Percentiles rank a stretch among this genome's conserved stretches.
Evolutionary conservation across 352 stramenopile species (phyloP).

Genomic region (Phytopythium montanum): DNA sequence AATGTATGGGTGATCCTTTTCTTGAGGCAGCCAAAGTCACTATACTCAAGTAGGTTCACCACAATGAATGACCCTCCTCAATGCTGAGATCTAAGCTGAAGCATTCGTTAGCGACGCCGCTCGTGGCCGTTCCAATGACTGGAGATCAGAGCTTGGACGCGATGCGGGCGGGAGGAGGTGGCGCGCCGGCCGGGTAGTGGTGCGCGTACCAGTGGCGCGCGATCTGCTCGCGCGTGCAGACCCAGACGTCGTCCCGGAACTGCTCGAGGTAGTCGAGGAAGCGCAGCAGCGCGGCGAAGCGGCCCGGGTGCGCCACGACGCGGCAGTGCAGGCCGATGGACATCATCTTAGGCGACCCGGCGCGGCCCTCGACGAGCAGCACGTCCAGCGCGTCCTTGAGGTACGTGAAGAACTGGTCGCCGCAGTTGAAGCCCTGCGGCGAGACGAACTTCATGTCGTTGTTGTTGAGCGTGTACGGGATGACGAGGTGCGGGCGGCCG

Average conservation of each 20-base stretch:
- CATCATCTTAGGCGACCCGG: constrained; percentile 94
- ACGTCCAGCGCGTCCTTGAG: constrained; percentile 91
- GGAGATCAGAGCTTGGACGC: constrained; percentile 24
- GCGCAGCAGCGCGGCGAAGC: constrained; percentile 86
- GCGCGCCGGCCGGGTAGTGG: constrained; percentile 51
- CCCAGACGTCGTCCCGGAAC: constrained; percentile 90
- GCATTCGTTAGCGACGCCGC: too few relatives aligned
- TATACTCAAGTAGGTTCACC: not conserved
- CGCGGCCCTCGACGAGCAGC: constrained; percentile 86
- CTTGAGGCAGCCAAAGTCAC: not conserved
- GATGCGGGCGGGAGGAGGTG: constrained; percentile 1
- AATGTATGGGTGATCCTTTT: not conserved
- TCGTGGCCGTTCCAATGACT: not conserved
- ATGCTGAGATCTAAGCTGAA: not conserved
- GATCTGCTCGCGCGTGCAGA: constrained; percentile 93
- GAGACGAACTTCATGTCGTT: constrained; percentile 97
- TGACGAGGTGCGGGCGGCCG: constrained; percentile 90
- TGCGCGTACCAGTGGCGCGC: constrained; percentile 93
- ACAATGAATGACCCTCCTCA: not conserved
- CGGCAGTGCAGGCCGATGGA: constrained; percentile 93
- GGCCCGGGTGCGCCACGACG: constrained; percentile 84
- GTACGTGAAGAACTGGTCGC: constrained; percentile 92
- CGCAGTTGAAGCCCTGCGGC: constrained; percentile 89
- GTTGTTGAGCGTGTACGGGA: constrained; percentile 94
- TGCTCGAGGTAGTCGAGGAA: constrained; percentile 93